Evolutionary conservation across 2,329 filamentous ascomycete species (phyloP), one percentile per base, ranked within the genome.

Genomic region (Remersonia thermophila): DNA sequence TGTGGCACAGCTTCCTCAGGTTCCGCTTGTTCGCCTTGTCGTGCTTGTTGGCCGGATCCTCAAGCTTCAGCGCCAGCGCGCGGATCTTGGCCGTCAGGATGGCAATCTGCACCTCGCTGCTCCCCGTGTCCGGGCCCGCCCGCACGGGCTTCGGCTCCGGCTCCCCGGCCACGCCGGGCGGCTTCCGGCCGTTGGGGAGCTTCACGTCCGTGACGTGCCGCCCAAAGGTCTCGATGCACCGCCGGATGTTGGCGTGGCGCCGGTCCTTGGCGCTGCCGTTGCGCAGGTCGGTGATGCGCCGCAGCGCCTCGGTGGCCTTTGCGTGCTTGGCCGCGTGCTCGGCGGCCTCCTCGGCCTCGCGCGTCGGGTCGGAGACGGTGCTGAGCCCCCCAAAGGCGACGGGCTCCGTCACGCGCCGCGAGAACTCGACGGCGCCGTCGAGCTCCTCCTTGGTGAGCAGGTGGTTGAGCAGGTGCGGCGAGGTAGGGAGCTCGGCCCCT

Each of bases 1-100:
- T 79, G 59, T 98, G 91, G 36, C 93, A 80, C 53, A 98, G 65
- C 43, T 93, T 51, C 46, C 85, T 71, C 56, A 98, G 55, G 59
- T 93, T 93, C 41, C 87, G 72, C 73, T 93, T 94, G 64, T 95
- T 95, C 56, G 85, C 74, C 66, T 93, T 94, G 56, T 98, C 91
- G 56, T 80, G 85, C 57, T 81, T 74, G 4, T 80, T 83, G 48
- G 66, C 61, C 41, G 76, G 71, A 29, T 65, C 68, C 52, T 80
- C 69, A 35, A 94, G 60, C 46, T 80, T 77, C 47, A 81, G 69
- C 12, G 82, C 79, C 33, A 98, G 58, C 16, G 80, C 77, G 44
- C 84, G 71, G 55, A 98, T 98, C 70, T 95, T 96, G 39, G 85
- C 74, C 3, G 91, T 98, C 56, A 98, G 60, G 49, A 98, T 93